Evolutionary conservation across 2,329 filamentous ascomycete species (phyloP).

Genomic region (Alternaria atra): DNA sequence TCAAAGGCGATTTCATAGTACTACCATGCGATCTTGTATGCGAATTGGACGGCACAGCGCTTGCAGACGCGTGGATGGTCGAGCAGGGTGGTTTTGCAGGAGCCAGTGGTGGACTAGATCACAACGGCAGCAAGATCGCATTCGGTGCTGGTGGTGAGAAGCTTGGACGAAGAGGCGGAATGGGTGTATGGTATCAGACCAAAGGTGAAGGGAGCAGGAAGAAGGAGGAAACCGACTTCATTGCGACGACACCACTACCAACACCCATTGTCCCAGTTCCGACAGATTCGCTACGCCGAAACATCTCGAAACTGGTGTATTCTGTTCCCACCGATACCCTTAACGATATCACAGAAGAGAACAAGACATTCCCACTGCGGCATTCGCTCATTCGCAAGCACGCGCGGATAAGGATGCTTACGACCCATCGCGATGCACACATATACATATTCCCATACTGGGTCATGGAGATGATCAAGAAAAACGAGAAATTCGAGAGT

Average conservation of each 20-base stretch:
- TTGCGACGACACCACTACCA: conserved; percentile 77
- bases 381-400: conserved; percentile 79
- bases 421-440: conserved; percentile 87
- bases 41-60: conserved; percentile 81
- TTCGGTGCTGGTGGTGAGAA: conserved; percentile 63
- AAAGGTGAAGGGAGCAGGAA: conserved; percentile 80
- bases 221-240: conserved; percentile 91
- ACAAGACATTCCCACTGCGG: conserved; percentile 76
- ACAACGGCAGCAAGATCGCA: conserved; percentile 55
- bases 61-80: conserved; percentile 93
- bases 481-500: conserved; percentile 84
- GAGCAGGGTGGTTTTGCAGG: conserved; percentile 74
- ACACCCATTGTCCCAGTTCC: conserved; percentile 65
- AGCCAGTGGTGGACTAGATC: conserved; percentile 62
- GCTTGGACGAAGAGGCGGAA: conserved; percentile 74
- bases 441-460: conserved; percentile 94
- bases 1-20: conserved; percentile 87
- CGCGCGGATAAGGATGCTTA: conserved; percentile 80
- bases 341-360: conserved; percentile 81
- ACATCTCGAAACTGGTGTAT: conserved; percentile 81
- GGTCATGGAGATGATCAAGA: conserved; percentile 83
- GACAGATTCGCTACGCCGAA: conserved; percentile 70
- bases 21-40: conserved; percentile 94
- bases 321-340: conserved; percentile 89
- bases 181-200: conserved; percentile 92